Evolutionary conservation across 768 basidiomycete species (phyloP).

Genomic region (Collybia mongolica): DNA sequence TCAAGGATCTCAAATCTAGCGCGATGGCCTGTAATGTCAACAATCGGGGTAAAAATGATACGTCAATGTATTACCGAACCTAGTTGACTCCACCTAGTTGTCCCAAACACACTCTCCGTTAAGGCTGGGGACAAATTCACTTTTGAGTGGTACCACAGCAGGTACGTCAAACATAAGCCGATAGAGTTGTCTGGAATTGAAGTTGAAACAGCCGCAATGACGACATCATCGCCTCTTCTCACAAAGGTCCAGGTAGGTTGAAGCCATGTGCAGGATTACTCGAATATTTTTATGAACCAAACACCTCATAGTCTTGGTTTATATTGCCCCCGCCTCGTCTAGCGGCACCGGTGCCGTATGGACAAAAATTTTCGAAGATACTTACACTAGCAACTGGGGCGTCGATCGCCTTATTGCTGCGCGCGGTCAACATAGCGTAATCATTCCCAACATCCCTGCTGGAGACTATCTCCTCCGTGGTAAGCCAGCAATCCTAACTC

Average conservation of each 20-base stretch:
- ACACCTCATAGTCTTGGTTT: conserved; percentile 24
- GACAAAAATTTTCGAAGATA: conserved; percentile 31
- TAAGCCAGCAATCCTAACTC: conserved; percentile 10
- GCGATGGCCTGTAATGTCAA: conserved; percentile 32
- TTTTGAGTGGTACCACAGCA: conserved; percentile 34
- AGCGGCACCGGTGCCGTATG: conserved; percentile 28
- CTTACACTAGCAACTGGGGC: conserved; percentile 26
- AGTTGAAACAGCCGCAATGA: conserved; percentile 25
- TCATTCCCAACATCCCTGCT: conserved; percentile 30
- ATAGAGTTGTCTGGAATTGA: background rate
- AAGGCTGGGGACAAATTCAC: conserved; percentile 29
- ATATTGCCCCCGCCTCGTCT: conserved; percentile 27
- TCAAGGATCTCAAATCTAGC: conserved; percentile 30
- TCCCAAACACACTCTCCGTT: conserved; percentile 25
- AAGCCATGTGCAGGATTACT: background rate
- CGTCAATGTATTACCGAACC: background rate
- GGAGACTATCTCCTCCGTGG: conserved; percentile 33
- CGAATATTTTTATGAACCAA: background rate
- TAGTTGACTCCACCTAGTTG: conserved; percentile 15
- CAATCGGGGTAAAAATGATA: conserved; percentile 20
- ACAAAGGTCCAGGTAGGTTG: conserved; percentile 28
- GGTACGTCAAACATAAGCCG: conserved; percentile 10
- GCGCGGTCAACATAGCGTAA: conserved; percentile 30
- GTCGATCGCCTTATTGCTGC: conserved; percentile 29
- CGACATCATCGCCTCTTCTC: conserved; percentile 34